A percentile compares a stretch with the other conserved stretches of the same genome.
Evolutionary conservation across 257 asterid species (phyloP).

Genomic region (Cynanchum wilfordii): DNA sequence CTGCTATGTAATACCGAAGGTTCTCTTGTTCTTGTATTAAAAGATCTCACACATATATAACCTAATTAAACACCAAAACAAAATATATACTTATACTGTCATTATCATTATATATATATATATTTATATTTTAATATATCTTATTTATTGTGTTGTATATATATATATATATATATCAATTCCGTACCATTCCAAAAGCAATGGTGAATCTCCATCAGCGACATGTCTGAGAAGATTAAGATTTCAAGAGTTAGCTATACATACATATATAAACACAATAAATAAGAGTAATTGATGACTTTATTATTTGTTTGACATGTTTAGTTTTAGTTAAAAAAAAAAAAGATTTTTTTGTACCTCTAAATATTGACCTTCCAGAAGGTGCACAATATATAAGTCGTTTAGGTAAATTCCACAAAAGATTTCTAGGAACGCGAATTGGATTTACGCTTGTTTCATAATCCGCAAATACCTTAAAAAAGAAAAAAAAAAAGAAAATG

Average conservation of each 20-base stretch:
- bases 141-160: too few species aligned
- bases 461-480: slow-evolving; percentile 62
- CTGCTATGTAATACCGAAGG: neutral
- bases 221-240: neutral
- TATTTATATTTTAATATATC: too few species aligned
- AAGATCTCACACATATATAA: neutral
- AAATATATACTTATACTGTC: too few species aligned
- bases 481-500: neutral
- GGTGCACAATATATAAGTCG: slow-evolving; percentile 45
- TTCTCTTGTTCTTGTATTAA: neutral
- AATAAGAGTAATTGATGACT: too few species aligned
- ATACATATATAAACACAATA: too few species aligned
- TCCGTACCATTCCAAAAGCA: slow-evolving; percentile 25
- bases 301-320: too few species aligned
- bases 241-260: neutral
- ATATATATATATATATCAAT: too few species aligned
- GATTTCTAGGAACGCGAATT: slow-evolving; percentile 33
- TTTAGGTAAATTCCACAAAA: slow-evolving; percentile 28
- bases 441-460: slow-evolving; percentile 43
- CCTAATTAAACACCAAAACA: neutral
- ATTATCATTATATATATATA: too few species aligned
- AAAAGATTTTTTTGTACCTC: too few species aligned
- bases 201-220: neutral
- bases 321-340: too few species aligned
- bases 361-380: slow-evolving; percentile 36